Evolutionary conservation across 495 filamentous ascomycete genomes (phyloP).

Genomic region (Sordaria brevicollis): DNA sequence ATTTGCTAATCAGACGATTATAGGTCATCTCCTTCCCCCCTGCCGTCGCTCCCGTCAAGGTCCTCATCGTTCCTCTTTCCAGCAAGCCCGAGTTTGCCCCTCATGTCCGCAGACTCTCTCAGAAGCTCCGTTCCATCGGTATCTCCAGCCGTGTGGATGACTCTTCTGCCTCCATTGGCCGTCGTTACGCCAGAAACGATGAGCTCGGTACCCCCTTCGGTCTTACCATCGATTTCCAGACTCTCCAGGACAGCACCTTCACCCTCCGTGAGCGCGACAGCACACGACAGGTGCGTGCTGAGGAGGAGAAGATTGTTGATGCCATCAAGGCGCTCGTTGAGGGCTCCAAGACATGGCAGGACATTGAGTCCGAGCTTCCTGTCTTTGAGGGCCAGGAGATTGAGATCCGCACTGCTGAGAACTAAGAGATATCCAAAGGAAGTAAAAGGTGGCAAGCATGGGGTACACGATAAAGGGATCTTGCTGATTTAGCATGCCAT

Average conservation of each 20-base stretch:
- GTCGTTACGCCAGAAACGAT: slow-evolving; percentile 63
- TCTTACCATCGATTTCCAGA: slow-evolving; percentile 68
- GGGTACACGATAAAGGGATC: not conserved
- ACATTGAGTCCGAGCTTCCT: slow-evolving; percentile 49
- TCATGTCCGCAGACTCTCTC: slow-evolving; percentile 42
- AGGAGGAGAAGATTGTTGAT: slow-evolving; percentile 50
- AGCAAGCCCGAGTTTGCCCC: slow-evolving; percentile 50
- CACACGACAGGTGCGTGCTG: slow-evolving; percentile 60
- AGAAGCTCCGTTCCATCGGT: slow-evolving; percentile 48
- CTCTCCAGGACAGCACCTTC: slow-evolving; percentile 55
- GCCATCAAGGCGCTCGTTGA: slow-evolving; percentile 50
- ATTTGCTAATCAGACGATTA: slow-evolving; percentile 7
- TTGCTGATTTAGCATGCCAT: not conserved
- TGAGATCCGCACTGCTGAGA: slow-evolving; percentile 7
- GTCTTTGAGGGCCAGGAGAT: slow-evolving; percentile 49
- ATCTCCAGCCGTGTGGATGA: slow-evolving; percentile 59
- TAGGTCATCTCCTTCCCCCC: slow-evolving; percentile 69
- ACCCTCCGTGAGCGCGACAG: slow-evolving; percentile 67
- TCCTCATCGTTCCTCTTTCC: slow-evolving; percentile 64
- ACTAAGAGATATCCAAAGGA: not conserved
- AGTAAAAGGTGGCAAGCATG: too few relatives aligned
- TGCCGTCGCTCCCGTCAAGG: slow-evolving; percentile 62
- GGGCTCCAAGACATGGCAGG: slow-evolving; percentile 50
- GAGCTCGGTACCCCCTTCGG: slow-evolving; percentile 65
- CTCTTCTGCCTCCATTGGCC: slow-evolving; percentile 60